phyloP scores from a whole-genome alignment of 1,284 basidiomycete genomes.

The Rhodotorula sp. region DNA sequence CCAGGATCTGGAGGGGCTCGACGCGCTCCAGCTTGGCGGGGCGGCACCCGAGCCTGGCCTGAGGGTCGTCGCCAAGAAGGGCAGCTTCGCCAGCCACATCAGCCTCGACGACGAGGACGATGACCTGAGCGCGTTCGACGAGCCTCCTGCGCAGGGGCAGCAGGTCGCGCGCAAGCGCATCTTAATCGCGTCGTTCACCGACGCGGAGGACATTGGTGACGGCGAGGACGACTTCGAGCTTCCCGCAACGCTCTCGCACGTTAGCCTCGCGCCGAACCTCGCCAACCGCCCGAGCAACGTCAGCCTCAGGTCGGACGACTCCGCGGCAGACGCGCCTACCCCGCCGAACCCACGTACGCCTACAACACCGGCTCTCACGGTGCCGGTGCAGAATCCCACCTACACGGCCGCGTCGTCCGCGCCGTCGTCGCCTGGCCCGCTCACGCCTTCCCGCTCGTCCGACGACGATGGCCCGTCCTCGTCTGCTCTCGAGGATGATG shows the following conservation, averaged over 20 bases:
- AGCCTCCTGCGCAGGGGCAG: conserved; percentile 58
- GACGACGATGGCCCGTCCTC: conserved; percentile 7
- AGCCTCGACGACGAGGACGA: conserved; percentile 61
- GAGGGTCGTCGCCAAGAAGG: conserved; percentile 48
- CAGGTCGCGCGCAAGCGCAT: conserved; percentile 38
- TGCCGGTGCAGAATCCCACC: neutral
- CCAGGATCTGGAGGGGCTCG: conserved; percentile 44
- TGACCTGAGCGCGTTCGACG: conserved; percentile 68
- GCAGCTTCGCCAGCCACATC: conserved; percentile 64
- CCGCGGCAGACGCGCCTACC: neutral
- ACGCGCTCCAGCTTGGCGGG: conserved; percentile 16
- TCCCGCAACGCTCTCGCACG: conserved; percentile 57
- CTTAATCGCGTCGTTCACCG: conserved; percentile 44
- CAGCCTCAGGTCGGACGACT: conserved; percentile 10
- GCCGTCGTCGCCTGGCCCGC: neutral
- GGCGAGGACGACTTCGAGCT: conserved; percentile 59
- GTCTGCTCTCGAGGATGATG: conserved; percentile 63
- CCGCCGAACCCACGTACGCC: neutral
- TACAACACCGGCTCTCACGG: neutral
- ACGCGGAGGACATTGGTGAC: conserved; percentile 70
- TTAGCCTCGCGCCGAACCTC: conserved; percentile 54
- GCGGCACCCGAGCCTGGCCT: neutral
- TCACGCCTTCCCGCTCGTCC: neutral
- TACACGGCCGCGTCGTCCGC: neutral
- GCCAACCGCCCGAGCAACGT: conserved; percentile 58